phyloP scores from a whole-genome alignment of 768 basidiomycete species.

The Boletus rufocinnamomeus region DNA sequence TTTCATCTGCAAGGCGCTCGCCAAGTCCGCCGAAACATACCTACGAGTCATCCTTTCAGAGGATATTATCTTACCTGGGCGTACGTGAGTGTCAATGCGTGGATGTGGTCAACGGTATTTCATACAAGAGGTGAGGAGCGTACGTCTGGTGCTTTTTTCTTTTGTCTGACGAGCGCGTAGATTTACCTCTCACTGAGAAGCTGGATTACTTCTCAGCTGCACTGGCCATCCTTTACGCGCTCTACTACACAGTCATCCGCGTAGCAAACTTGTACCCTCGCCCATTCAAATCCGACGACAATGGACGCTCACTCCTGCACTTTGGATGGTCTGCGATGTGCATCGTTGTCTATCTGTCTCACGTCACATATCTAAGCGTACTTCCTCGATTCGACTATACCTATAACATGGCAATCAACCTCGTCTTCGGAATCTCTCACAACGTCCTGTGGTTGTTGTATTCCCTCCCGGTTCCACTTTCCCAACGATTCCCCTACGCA shows the following conservation, averaged over 20 bases:
- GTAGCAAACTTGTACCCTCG: conserved; percentile 70
- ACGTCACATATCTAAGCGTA: conserved; percentile 76
- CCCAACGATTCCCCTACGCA: conserved; percentile 56
- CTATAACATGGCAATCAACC: conserved; percentile 90
- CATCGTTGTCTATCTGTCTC: conserved; percentile 57
- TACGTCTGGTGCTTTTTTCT: background rate
- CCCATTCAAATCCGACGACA: conserved; percentile 31
- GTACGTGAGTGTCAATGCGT: conserved; percentile 78
- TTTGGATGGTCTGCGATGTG: conserved; percentile 54
- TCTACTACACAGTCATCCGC: conserved; percentile 79
- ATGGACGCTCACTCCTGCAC: conserved; percentile 17
- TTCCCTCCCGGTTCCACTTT: conserved; percentile 49
- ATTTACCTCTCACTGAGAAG: conserved; percentile 81
- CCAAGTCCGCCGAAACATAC: conserved; percentile 48
- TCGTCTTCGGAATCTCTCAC: conserved; percentile 73
- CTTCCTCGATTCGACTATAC: conserved; percentile 87
- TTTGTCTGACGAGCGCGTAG: conserved; percentile 41
- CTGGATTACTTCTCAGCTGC: conserved; percentile 96
- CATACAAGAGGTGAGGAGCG: conserved; percentile 81
- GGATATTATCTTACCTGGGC: conserved; percentile 67
- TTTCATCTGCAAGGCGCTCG: conserved; percentile 65
- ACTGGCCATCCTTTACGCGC: conserved; percentile 73
- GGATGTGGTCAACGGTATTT: conserved; percentile 91
- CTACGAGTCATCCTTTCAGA: conserved; percentile 66
- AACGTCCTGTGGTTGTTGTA: conserved; percentile 83